Conservation (phyloP, 192 early-diverging fungal species). For the Entophlyctis luteolus region DNA sequence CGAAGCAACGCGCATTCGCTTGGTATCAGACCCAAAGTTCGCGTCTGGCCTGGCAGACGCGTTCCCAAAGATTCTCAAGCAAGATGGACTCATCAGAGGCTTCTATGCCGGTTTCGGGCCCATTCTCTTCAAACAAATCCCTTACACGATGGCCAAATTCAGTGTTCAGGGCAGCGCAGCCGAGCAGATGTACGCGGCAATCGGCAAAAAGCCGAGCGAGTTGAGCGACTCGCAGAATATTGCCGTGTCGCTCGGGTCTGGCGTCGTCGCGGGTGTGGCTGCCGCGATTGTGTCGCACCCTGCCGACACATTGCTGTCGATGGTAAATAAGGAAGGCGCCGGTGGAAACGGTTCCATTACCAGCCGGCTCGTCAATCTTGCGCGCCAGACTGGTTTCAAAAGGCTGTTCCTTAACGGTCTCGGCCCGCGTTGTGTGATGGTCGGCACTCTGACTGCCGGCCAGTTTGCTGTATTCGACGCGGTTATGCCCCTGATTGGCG, state of each 20-base stretch:
- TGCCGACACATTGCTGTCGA: slow-evolving; percentile 66
- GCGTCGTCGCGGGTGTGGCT: slow-evolving; percentile 83
- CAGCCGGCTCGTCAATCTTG: slow-evolving; percentile 16
- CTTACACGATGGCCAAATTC: slow-evolving; percentile 80
- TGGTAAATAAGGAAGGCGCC: slow-evolving; percentile 45
- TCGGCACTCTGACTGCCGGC: slow-evolving; percentile 78
- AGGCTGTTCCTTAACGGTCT: slow-evolving; percentile 72
- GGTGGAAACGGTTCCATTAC: slow-evolving; percentile 43
- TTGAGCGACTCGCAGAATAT: slow-evolving; percentile 42
- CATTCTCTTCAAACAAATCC: slow-evolving; percentile 72
- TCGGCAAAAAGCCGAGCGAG: slow-evolving; percentile 44
- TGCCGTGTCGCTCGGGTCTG: slow-evolving; percentile 69
- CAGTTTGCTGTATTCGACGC: slow-evolving; percentile 40
- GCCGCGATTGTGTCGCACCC: slow-evolving; percentile 89
- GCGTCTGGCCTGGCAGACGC: slow-evolving; percentile 59
- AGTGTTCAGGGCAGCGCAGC: slow-evolving; percentile 58
- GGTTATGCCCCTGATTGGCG: slow-evolving; percentile 32
- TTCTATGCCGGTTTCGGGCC: slow-evolving; percentile 78
- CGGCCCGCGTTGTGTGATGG: slow-evolving; percentile 83
- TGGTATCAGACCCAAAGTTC: slow-evolving; percentile 67
- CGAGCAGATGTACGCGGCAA: slow-evolving; percentile 47
- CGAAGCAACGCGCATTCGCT: slow-evolving; percentile 70
- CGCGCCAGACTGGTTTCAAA: slow-evolving; percentile 36
- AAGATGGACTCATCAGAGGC: slow-evolving; percentile 64
- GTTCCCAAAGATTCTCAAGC: slow-evolving; percentile 54